These are phyloP conservation scores for Leishmania guyanensis DNA, from an alignment of 208 protist species.

Conservation along the genomic window DNA sequence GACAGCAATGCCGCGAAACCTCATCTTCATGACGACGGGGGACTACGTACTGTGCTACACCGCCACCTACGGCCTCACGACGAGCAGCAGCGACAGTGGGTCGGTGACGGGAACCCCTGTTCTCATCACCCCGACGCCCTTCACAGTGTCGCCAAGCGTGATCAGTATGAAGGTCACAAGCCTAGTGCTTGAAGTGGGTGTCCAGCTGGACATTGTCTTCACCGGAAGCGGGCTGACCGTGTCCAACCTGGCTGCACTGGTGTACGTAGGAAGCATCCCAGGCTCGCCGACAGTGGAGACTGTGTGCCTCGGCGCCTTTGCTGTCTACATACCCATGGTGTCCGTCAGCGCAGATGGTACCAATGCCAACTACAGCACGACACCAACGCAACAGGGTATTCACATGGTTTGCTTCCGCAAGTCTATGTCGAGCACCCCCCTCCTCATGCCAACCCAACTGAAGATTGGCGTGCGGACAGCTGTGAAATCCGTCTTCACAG, in stretches of 20 bases:
- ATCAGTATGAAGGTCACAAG: constrained; percentile 51
- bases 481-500: constrained; percentile 45
- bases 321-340: constrained; percentile 41
- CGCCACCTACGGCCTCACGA: constrained; percentile 29
- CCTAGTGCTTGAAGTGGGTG: constrained; percentile 39
- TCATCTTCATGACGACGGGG: constrained; percentile 48
- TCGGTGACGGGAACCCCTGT: constrained; percentile 16
- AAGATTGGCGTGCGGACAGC: constrained; percentile 46
- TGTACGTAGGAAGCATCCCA: constrained; percentile 29
- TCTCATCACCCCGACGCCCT: constrained; percentile 51
- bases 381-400: constrained; percentile 41
- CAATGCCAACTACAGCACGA: constrained; percentile 51
- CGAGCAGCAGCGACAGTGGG: background rate
- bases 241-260: constrained; percentile 63
- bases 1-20: constrained; percentile 34
- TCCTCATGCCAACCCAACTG: constrained; percentile 43
- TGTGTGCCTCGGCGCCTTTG: constrained; percentile 35
- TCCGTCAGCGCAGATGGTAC: constrained; percentile 42
- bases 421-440: constrained; percentile 11
- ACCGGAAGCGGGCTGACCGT: constrained; percentile 45
- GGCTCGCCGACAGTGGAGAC: constrained; percentile 27
- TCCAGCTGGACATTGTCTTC: constrained; percentile 58
- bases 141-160: constrained; percentile 59
- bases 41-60: constrained; percentile 83
- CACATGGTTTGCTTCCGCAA: constrained; percentile 74